These are phyloP conservation scores for Apiospora sp. DNA, from an alignment of 2,329 filamentous ascomycete species.

Conservation along the genomic window DNA sequence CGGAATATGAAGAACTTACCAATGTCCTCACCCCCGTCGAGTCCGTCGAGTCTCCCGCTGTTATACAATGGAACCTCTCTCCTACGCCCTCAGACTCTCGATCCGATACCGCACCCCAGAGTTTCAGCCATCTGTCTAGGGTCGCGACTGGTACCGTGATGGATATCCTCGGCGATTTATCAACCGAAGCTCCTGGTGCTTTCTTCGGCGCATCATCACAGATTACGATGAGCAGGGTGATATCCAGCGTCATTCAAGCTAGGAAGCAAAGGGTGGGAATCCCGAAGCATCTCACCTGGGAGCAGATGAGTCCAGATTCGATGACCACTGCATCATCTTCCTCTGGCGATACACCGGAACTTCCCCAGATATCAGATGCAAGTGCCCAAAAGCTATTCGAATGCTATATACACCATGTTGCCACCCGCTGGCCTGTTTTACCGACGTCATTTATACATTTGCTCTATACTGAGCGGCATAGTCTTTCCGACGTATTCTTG, in stretches of 20 bases:
- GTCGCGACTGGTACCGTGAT: constrained; percentile 29
- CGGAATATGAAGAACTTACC: not conserved
- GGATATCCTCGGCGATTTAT: constrained; percentile 36
- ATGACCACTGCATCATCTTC: not conserved
- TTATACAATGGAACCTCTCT: constrained; percentile 20
- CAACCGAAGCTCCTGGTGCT: constrained; percentile 34
- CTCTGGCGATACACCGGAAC: constrained; percentile 25
- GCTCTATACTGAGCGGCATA: constrained; percentile 34
- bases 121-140: not conserved
- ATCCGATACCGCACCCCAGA: constrained; percentile 23
- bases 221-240: constrained; percentile 36
- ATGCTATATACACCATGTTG: constrained; percentile 38
- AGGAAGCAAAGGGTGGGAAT: constrained; percentile 26
- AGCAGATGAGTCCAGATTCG: not conserved
- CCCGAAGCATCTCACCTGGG: not conserved
- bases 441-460: constrained; percentile 35
- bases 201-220: constrained; percentile 36
- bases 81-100: constrained; percentile 21
- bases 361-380: constrained; percentile 33
- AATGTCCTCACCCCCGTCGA: not conserved
- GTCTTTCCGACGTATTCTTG: constrained; percentile 33
- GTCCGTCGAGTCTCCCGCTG: not conserved
- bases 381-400: constrained; percentile 36
- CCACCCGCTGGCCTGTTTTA: constrained; percentile 37
- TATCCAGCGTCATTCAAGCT: constrained; percentile 34